These are phyloP conservation scores for Dioscorea dumetorum DNA, from an alignment of 106 monocot genomes.

Conservation along the genomic window DNA sequence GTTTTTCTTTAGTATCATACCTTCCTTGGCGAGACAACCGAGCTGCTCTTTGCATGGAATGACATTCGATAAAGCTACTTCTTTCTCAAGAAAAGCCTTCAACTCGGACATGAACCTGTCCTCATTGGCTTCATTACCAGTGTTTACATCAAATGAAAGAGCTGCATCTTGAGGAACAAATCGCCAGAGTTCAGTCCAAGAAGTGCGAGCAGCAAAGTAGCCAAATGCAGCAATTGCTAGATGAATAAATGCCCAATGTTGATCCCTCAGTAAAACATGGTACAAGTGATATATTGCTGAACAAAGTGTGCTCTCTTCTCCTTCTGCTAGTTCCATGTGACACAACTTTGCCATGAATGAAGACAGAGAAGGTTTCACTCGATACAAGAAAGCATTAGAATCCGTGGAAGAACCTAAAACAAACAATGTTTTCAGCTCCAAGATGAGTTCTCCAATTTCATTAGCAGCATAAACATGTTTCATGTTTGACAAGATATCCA, in stretches of 20 bases:
- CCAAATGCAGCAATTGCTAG: slow-evolving; percentile 61
- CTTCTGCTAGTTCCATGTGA: slow-evolving; percentile 61
- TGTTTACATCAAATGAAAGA: slow-evolving; percentile 68
- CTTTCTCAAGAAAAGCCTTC: slow-evolving; percentile 77
- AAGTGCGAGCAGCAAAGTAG: slow-evolving; percentile 77
- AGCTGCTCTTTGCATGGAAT: slow-evolving; percentile 37
- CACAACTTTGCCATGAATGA: slow-evolving; percentile 71
- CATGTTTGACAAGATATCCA: slow-evolving; percentile 53
- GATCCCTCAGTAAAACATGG: slow-evolving; percentile 71
- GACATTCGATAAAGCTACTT: slow-evolving; percentile 23
- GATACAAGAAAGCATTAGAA: slow-evolving; percentile 20
- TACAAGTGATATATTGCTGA: slow-evolving; percentile 51
- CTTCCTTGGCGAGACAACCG: slow-evolving; percentile 51
- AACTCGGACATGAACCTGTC: slow-evolving; percentile 80
- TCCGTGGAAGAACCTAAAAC: slow-evolving; percentile 9
- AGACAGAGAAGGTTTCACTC: slow-evolving; percentile 54
- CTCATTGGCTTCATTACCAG: slow-evolving; percentile 49
- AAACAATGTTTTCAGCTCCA: slow-evolving; percentile 52
- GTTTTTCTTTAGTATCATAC: slow-evolving; percentile 30
- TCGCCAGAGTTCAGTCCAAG: slow-evolving; percentile 75
- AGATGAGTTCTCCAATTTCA: slow-evolving; percentile 44
- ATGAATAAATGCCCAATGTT: slow-evolving; percentile 86
- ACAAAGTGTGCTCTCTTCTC: slow-evolving; percentile 24
- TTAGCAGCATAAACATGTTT: slow-evolving; percentile 42
- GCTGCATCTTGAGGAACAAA: slow-evolving; percentile 85